Base-by-base conservation (phyloP, 1,139 yeast genomes). In the Zygoascus meyerae region DNA sequence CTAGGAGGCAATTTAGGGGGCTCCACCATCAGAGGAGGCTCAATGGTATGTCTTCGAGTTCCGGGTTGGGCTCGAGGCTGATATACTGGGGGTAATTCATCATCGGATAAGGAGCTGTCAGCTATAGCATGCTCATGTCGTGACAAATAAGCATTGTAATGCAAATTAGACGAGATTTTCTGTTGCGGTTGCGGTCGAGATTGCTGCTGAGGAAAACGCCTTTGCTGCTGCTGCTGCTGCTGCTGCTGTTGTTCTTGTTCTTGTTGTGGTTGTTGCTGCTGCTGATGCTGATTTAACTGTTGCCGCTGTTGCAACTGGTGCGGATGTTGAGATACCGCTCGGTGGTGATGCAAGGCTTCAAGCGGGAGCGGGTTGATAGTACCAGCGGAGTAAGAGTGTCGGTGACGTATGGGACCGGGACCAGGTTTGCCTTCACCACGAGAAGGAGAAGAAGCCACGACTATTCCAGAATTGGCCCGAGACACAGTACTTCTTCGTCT, bases 351-450 rank as follows among this genome's bases (percentile, higher is more conserved):
- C 26, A 21, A 21, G 26, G 26, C 26, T 21, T 21, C 26, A 21
- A 21, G 26, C 26, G 26, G 26, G 26, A 21, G 26, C 26, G 26
- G 26, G 26, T 21, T 21, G 18, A 49, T 43, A 16, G 34, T 40
- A 5, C 51, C 48, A 29, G 40, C 47, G 28, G 53, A 50, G 40
- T 46, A 45, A n/a, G 53, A 50, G 39, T 50, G 47, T 34, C 51
- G 39, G 44, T 50, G 53, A 18, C 42, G 39, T 11, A 17, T 12
- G 15, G 36, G 12, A 12, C 18, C 18, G 9, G 17, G 28, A 9
- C 18, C 16, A 29, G 42, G 35, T 9, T 18, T 12, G 30, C 11
- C 29, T 30, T 10, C 34, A 14, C 30, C 35, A 12, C 36, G 17
- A 15, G 37, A 12, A 14, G 17, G 15, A 34, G 31, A 7, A 29